These are phyloP conservation scores for Daucus carota DNA, from an alignment of 129 eudicot species.

Conservation along the genomic window DH1_v3.0 NC_030383.2:61858001-61858500, in stretches of 20 bases:
- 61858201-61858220: not conserved
- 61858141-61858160: not conserved
- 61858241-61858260: not conserved
- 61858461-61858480: constrained; percentile 89
- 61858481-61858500: constrained; percentile 43
- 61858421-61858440: constrained; percentile 72
- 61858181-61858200: not conserved
- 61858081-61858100: not conserved
- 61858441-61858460: constrained; percentile 76
- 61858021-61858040: no score
- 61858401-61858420: constrained; percentile 81
- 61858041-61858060: not conserved
- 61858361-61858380: not conserved
- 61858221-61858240: not conserved
- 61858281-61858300: not conserved
- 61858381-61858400: constrained; percentile 5
- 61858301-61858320: constrained; percentile 7
- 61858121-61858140: not conserved
- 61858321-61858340: not conserved
- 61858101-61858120: not conserved
- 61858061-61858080: not conserved
- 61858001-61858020: not conserved
- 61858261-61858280: not conserved
- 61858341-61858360: not conserved
- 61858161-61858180: not conserved